A percentile compares a stretch with the other conserved stretches of the same genome.
These are phyloP conservation scores for Aspergillus sp. DNA, from an alignment of 2,329 filamentous ascomycete species.

Conservation along the genomic window DNA sequence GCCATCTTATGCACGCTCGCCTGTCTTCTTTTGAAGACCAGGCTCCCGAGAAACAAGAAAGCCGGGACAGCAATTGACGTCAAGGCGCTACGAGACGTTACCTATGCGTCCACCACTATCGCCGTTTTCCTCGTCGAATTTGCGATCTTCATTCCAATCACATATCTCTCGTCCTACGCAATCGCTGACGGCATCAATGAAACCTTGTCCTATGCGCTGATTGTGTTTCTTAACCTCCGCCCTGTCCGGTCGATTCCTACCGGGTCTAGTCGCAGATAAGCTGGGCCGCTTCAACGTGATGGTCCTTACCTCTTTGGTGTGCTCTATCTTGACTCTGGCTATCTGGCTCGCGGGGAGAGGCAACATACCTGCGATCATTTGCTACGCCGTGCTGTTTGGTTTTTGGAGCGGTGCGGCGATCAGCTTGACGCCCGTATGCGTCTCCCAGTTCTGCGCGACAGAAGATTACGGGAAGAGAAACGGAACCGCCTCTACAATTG, in stretches of 20 bases:
- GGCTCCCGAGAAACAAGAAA: conserved; percentile 13
- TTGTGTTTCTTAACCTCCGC: conserved; percentile 23
- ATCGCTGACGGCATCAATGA: conserved; percentile 16
- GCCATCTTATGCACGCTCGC: conserved; percentile 12
- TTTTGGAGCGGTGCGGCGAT: conserved; percentile 30
- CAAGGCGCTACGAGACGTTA: conserved; percentile 13
- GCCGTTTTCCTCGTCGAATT: conserved; percentile 28
- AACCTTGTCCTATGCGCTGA: conserved; percentile 19
- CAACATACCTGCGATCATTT: conserved; percentile 13
- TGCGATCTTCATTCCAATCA: conserved; percentile 27
- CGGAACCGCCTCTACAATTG: conserved; percentile 21
- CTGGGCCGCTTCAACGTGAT: conserved; percentile 25
- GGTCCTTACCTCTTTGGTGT: conserved; percentile 11
- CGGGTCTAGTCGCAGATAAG: conserved; percentile 23
- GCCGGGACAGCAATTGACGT: conserved; percentile 13
- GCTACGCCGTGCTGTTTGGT: conserved; percentile 18
- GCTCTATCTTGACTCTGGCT: conserved; percentile 11
- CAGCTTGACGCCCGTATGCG: conserved; percentile 32
- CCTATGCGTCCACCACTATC: conserved; percentile 16
- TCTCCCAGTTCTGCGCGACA: conserved; percentile 38
- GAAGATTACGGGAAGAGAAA: conserved; percentile 34
- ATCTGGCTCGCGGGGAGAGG: conserved; percentile 14
- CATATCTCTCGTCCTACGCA: conserved; percentile 26
- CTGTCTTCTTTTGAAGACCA: conserved; percentile 12
- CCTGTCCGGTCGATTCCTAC: conserved; percentile 24